Percentiles rank a stretch among this genome's conserved stretches.
Conservation (phyloP, 371 early-diverging fungal genomes). For the Chytridium lagenaria region DNA sequence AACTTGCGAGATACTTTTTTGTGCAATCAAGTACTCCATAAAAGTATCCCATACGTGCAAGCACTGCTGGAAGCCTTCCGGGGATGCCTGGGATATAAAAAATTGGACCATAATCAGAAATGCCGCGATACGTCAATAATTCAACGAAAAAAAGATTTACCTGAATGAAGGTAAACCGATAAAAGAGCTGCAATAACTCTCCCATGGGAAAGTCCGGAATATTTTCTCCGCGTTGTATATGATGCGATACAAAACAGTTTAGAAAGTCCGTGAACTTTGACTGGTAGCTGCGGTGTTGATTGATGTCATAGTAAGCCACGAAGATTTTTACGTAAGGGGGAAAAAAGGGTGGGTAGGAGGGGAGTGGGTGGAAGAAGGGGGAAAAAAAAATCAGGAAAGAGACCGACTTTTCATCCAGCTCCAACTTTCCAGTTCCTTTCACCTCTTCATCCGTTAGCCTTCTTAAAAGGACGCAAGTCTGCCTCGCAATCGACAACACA, state of each 20-base stretch:
- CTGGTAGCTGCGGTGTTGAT: slow-evolving; percentile 2
- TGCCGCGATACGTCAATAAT: too few species aligned
- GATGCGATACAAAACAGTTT: slow-evolving; percentile 3
- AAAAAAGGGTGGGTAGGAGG: too few species aligned
- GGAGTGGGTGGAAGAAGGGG: too few species aligned
- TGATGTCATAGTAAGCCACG: too few species aligned
- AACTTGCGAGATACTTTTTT: neutral
- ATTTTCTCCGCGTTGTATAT: slow-evolving; percentile 12
- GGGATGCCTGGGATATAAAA: neutral
- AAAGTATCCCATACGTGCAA: slow-evolving; percentile 13
- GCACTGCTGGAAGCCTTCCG: slow-evolving; percentile 6
- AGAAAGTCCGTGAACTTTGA: slow-evolving; percentile 19
- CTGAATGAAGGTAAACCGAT: slow-evolving; percentile 6
- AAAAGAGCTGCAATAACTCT: slow-evolving; percentile 12
- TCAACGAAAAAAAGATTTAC: neutral
- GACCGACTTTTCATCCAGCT: slow-evolving; percentile 12
- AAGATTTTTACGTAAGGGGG: too few species aligned
- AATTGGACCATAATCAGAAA: too few species aligned
- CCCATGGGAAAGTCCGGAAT: slow-evolving; percentile 17
- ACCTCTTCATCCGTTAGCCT: neutral
- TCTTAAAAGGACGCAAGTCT: slow-evolving; percentile 2
- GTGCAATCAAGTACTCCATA: slow-evolving; percentile 9
- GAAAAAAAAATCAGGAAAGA: too few species aligned
- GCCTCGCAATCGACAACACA: slow-evolving; percentile 1
- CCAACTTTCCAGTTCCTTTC: slow-evolving; percentile 1